Percentiles rank a stretch among this genome's conserved stretches.
phyloP scores from a whole-genome alignment of 176 grass and related monocot species.

The Ampelocalamus luodianensis region DNA sequence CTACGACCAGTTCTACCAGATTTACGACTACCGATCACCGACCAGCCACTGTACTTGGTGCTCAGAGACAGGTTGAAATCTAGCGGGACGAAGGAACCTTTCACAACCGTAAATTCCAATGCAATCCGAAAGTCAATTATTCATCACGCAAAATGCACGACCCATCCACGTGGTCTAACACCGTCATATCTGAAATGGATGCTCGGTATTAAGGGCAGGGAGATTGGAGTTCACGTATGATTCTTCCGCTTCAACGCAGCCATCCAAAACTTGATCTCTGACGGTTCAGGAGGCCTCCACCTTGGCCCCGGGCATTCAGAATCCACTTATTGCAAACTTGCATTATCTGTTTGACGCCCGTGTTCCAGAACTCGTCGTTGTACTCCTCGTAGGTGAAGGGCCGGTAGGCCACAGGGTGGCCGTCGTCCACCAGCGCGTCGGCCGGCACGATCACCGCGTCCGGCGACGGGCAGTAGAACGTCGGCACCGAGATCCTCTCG shows the following conservation, averaged over 20 bases:
- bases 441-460: conserved; percentile 63
- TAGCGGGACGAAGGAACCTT: too few relatives aligned
- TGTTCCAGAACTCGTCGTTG: conserved; percentile 79
- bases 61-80: too few relatives aligned
- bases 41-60: too few relatives aligned
- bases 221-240: not conserved
- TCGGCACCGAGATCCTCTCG: conserved; percentile 87
- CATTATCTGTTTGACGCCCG: conserved; percentile 40
- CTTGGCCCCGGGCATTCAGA: too few relatives aligned
- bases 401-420: conserved; percentile 57
- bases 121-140: too few relatives aligned
- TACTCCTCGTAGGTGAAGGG: conserved; percentile 79
- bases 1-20: too few relatives aligned
- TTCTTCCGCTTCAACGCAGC: not conserved
- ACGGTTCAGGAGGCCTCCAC: not conserved
- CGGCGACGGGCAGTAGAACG: conserved; percentile 75
- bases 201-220: not conserved
- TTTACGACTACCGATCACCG: too few relatives aligned
- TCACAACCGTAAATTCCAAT: too few relatives aligned
- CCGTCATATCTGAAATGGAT: not conserved
- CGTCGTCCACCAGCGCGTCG: conserved; percentile 53
- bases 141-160: too few relatives aligned
- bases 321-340: not conserved
- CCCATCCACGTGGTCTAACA: too few relatives aligned
- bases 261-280: conserved; percentile 9